A percentile compares a stretch with the other conserved stretches of the same genome.
These are phyloP conservation scores for Barnettozyma californica DNA, from an alignment of 805 yeast species.

Conservation along the genomic window DNA sequence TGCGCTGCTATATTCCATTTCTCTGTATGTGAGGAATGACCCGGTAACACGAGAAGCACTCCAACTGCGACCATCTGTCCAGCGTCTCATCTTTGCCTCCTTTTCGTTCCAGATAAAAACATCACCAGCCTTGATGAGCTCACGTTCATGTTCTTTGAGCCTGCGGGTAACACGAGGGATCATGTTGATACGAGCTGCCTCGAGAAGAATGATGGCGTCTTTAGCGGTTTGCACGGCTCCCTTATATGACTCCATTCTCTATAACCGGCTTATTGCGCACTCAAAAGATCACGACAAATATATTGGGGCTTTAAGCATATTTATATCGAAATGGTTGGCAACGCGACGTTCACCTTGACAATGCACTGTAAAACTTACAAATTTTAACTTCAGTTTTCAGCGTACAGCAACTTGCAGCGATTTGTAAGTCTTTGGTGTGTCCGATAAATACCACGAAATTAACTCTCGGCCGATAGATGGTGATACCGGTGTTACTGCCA, in stretches of 20 bases:
- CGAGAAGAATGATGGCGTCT: constrained; percentile 62
- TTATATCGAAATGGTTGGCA: neutral
- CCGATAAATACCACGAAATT: neutral
- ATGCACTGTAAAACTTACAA: neutral
- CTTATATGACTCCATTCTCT: constrained; percentile 53
- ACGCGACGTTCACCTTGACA: neutral
- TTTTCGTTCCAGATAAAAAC: constrained; percentile 70
- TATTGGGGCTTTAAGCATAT: constrained; percentile 1
- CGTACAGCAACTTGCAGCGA: neutral
- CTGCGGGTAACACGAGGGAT: constrained; percentile 58
- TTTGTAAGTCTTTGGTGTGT: neutral
- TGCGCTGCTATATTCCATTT: constrained; percentile 37
- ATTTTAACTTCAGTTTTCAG: neutral
- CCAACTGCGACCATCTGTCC: constrained; percentile 80
- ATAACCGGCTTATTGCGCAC: too few relatives aligned
- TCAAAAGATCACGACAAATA: too few relatives aligned
- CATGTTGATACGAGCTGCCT: constrained; percentile 53
- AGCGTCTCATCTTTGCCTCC: constrained; percentile 65
- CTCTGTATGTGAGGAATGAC: constrained; percentile 55
- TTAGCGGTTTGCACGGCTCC: constrained; percentile 52
- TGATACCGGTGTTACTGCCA: neutral
- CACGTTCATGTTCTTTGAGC: constrained; percentile 46
- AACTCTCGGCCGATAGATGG: neutral
- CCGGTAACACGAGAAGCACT: constrained; percentile 66
- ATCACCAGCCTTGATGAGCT: constrained; percentile 48